Base-by-base conservation (phyloP, 1,284 basidiomycete species). In the Inonotus hispidus region DNA sequence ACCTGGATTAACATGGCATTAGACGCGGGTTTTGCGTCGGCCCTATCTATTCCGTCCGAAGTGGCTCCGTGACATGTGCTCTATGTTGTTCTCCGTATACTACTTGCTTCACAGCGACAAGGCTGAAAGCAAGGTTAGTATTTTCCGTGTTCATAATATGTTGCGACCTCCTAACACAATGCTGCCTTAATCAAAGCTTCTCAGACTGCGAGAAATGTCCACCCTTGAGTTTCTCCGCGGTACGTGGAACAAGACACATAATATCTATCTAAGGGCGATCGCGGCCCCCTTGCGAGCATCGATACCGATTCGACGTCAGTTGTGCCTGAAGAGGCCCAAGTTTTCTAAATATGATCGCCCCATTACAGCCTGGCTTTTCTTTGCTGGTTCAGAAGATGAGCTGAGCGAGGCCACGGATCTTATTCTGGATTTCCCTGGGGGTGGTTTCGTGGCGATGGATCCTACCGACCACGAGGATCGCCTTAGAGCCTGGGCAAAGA, bases 11-110 rank as follows among this genome's bases (percentile, higher is more conserved):
- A 77, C 58, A 95, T 90, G 0, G 95, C 94, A 0, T 79, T 98
- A n/a, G 96, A 99, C 71, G 95, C 95, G 0, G 96, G 95, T 1
- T 98, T 98, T 70, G 93, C 95, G 0, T 95, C 94, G 0, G 95
- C 96, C 8, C 94, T 96, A 89, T 79, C 85, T 1, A 92, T 99
- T 65, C n/a, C 85, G 87, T n/a, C 92, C 93, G 0, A 93, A 91
- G 70, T 97, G 93, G 93, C 73, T 98, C 10, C 82, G 89, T 65
- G 94, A 98, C 71, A 76, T 97, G 8, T 87, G 85, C 63, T 93
- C 92, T 43, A 75, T 97, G 50, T 66, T 95, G 35, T 96, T 97
- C 71, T 88, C 92, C 0, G 77, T 81, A 1, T 98, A 98, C 77
- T 99, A 98, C 72, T 87, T 98, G n/a, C 73, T 97, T 25, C 98